These are phyloP conservation scores for Pseudonitzschia delicatissima DNA, from an alignment of 108 stramenopile genomes.

Conservation along the genomic window DNA sequence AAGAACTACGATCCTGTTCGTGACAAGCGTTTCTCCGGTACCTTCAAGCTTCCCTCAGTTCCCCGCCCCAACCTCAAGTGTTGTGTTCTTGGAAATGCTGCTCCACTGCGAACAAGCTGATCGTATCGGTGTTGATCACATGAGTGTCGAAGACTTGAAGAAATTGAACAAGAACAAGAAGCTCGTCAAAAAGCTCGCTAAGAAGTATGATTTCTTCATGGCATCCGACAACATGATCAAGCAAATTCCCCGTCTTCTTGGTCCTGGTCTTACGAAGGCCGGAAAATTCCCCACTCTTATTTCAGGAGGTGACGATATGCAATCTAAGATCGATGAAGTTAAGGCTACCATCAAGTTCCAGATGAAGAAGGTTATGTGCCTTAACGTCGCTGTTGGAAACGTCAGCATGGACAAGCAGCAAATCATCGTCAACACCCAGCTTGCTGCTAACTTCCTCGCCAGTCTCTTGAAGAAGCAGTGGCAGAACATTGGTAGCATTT, in stretches of 20 bases:
- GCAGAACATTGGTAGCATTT: slow-evolving; percentile 99
- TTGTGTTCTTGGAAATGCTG: slow-evolving; percentile 98
- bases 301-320: slow-evolving; percentile 88
- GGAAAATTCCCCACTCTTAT: slow-evolving; percentile 99
- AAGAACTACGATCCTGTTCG: slow-evolving; percentile 99
- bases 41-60: slow-evolving; percentile 95
- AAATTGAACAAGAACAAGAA: slow-evolving; percentile 99
- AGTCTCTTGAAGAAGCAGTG: slow-evolving; percentile 99
- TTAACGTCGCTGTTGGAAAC: slow-evolving; percentile 98
- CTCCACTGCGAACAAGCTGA: slow-evolving; percentile 99
- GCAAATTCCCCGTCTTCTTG: slow-evolving; percentile 99
- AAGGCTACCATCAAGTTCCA: slow-evolving; percentile 99
- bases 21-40: slow-evolving; percentile 99
- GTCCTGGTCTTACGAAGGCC: slow-evolving; percentile 99
- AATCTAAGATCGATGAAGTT: slow-evolving; percentile 98
- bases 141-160: slow-evolving; percentile 99
- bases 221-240: slow-evolving; percentile 99
- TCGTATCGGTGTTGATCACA: slow-evolving; percentile 95
- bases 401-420: slow-evolving; percentile 88
- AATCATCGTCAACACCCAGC: slow-evolving; percentile 95
- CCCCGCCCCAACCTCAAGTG: slow-evolving; percentile 96
- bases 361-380: slow-evolving; percentile 99
- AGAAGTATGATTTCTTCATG: slow-evolving; percentile 99
- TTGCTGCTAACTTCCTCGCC: slow-evolving; percentile 98
- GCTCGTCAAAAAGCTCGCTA: slow-evolving; percentile 99